Evolutionary conservation across 148 eudicot species (phyloP).

Genomic region (Rhododendron griersonianum): DNA sequence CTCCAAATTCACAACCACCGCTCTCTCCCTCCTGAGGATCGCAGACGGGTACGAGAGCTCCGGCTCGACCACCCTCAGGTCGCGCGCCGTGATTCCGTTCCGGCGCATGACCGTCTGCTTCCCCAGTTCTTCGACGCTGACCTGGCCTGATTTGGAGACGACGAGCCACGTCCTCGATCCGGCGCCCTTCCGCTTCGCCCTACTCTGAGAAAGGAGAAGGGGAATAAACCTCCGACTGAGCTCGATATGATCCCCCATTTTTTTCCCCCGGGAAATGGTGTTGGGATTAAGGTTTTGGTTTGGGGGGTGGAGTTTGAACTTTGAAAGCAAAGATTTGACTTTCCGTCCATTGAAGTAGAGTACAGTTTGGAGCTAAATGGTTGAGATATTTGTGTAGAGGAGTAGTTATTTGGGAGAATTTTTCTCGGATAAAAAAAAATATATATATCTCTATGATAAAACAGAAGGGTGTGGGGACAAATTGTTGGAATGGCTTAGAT

Average conservation of each 20-base stretch:
- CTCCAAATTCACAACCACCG: conserved; percentile 5
- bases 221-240: neutral
- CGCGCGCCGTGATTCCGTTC: neutral
- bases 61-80: neutral
- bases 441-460: too few species aligned
- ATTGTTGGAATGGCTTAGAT: too few species aligned
- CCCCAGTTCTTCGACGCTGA: neutral
- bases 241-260: neutral
- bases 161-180: neutral
- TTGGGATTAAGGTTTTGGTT: too few species aligned
- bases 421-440: too few species aligned
- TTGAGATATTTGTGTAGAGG: too few species aligned
- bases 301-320: too few species aligned
- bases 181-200: neutral
- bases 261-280: too few species aligned
- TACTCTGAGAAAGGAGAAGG: neutral
- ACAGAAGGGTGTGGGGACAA: too few species aligned
- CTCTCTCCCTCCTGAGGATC: neutral
- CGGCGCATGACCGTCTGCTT: neutral
- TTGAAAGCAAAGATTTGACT: too few species aligned
- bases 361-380: too few species aligned
- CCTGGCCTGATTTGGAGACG: neutral
- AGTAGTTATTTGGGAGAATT: too few species aligned
- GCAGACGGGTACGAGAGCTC: neutral
- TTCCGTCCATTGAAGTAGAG: too few species aligned